These are phyloP conservation scores for Pulicaria dysenterica DNA, from an alignment of 129 eudicot genomes.

Conservation along the genomic window DNA sequence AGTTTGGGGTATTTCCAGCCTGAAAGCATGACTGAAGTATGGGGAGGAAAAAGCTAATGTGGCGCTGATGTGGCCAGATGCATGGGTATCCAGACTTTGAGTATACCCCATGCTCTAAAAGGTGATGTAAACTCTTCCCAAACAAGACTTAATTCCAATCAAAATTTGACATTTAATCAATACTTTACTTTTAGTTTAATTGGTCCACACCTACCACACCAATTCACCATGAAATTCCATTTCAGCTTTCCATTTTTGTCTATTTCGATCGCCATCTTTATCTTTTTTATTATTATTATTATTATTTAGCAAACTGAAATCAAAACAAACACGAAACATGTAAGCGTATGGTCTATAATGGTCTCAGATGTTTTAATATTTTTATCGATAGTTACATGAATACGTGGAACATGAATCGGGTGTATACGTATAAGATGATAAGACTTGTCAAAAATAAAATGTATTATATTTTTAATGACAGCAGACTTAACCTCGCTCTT, in stretches of 20 bases:
- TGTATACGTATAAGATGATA: constrained; percentile 7
- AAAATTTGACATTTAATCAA: constrained; percentile 21
- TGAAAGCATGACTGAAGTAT: too few relatives aligned
- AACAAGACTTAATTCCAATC: constrained; percentile 21
- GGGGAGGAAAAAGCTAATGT: too few relatives aligned
- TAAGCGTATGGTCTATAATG: constrained; percentile 21
- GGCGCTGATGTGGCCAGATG: too few relatives aligned
- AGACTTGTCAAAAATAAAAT: not conserved
- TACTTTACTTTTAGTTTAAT: constrained; percentile 23
- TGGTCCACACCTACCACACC: constrained; percentile 46
- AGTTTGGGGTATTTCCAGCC: too few relatives aligned
- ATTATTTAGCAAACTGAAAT: constrained; percentile 18
- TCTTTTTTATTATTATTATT: too few relatives aligned
- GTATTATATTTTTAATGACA: not conserved
- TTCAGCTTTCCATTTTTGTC: constrained; percentile 31
- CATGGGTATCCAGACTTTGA: too few relatives aligned
- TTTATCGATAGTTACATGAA: not conserved
- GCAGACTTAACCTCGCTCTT: not conserved
- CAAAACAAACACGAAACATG: constrained; percentile 35
- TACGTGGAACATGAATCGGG: not conserved
- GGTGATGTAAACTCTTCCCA: constrained; percentile 29
- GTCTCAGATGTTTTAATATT: constrained; percentile 29
- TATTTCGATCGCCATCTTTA: constrained; percentile 2
- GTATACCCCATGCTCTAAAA: too few relatives aligned
- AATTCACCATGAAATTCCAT: constrained; percentile 30